Conservation (phyloP, 78 protist genomes). For the Cavenderia fasciculata region DNA sequence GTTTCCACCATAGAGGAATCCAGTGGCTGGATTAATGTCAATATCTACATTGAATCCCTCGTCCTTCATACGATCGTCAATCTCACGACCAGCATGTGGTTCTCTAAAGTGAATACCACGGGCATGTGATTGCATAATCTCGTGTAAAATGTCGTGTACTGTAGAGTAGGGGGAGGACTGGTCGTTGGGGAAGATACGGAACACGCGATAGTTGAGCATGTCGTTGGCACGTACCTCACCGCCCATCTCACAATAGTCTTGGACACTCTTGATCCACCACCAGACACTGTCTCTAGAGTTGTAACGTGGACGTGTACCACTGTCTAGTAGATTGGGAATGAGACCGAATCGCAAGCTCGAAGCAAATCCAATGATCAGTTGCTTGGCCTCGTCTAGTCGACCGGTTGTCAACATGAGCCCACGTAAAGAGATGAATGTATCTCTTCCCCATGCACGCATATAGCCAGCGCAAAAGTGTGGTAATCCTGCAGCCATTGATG, state of each 20-base stretch:
- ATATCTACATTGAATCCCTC: constrained; percentile 89
- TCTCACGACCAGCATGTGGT: constrained; percentile 90
- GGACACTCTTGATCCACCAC: constrained; percentile 88
- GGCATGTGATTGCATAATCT: constrained; percentile 80
- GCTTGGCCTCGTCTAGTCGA: constrained; percentile 81
- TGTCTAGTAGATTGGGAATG: constrained; percentile 94
- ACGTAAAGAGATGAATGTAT: constrained; percentile 88
- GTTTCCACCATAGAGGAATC: constrained; percentile 93
- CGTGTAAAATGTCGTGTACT: constrained; percentile 68
- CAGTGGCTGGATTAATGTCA: constrained; percentile 69
- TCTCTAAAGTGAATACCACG: constrained; percentile 91
- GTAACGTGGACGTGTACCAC: constrained; percentile 85
- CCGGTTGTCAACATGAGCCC: constrained; percentile 88
- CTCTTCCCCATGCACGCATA: constrained; percentile 96
- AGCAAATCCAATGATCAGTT: constrained; percentile 83
- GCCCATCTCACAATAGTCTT: constrained; percentile 29
- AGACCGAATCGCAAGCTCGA: constrained; percentile 90
- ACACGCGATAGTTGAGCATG: constrained; percentile 44
- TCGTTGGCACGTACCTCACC: constrained; percentile 61
- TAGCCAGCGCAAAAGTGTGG: constrained; percentile 94
- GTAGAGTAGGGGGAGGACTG: constrained; percentile 23
- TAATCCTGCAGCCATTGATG: constrained; percentile 93
- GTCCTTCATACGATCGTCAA: constrained; percentile 91
- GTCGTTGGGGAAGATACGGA: constrained; percentile 78
- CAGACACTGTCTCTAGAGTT: constrained; percentile 95